Percentiles rank a stretch among this genome's conserved stretches.
Conservation (phyloP, 108 stramenopile genomes). For the Nannochloropsis salina region DNA sequence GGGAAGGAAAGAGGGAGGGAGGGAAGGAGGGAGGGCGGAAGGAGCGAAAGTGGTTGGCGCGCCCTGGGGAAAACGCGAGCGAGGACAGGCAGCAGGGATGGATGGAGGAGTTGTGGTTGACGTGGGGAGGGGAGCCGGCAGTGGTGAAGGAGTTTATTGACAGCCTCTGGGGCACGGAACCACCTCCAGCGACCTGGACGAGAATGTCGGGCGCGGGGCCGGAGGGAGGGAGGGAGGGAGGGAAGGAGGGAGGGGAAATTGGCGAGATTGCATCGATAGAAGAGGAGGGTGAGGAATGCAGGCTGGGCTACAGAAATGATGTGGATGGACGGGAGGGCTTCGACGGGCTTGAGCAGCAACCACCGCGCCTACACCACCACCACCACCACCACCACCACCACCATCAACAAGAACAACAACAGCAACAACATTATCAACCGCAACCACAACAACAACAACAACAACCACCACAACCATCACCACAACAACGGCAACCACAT, state of each 20-base stretch:
- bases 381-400: not conserved
- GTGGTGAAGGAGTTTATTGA: not conserved
- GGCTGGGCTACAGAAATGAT: not conserved
- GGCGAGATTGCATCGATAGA: not conserved
- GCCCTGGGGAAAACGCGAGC: not conserved
- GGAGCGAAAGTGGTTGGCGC: not conserved
- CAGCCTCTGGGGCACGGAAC: not conserved
- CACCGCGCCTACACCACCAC: not conserved
- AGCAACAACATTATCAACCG: not conserved
- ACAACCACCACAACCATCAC: no score
- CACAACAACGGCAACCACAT: no score
- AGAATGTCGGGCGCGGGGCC: no score
- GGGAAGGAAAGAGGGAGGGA: not conserved
- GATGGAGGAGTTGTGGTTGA: not conserved
- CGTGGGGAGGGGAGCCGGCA: not conserved
- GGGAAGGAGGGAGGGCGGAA: not conserved
- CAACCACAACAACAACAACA: no score
- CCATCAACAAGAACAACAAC: not conserved
- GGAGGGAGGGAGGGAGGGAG: not conserved
- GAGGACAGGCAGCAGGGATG: not conserved
- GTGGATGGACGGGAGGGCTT: not conserved
- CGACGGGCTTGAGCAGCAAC: not conserved
- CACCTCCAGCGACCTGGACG: no score
- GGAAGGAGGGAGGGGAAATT: not conserved
- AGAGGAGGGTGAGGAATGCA: not conserved